Conservation (phyloP, 2,329 filamentous ascomycete genomes). For the Colletotrichum gloeosporioides region DNA sequence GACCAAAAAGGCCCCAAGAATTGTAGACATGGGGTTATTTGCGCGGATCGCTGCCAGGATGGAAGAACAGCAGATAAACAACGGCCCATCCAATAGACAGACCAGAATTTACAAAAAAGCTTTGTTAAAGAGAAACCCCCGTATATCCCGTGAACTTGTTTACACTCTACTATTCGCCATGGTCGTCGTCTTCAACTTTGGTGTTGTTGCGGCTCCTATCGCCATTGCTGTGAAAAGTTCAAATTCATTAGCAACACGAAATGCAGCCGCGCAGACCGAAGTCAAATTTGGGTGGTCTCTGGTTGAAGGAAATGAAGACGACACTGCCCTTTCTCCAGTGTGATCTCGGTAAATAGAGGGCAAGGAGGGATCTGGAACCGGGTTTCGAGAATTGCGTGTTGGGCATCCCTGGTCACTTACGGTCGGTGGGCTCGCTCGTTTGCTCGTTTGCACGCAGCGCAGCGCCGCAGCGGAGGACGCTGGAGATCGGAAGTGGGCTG, state of each 20-base stretch:
- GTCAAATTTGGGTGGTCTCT: neutral
- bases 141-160: neutral
- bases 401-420: neutral
- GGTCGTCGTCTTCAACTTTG: neutral
- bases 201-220: neutral
- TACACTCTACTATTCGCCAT: neutral
- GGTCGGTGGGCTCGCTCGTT: neutral
- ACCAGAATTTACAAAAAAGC: neutral
- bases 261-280: neutral
- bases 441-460: neutral
- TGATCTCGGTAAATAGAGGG: neutral
- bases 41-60: slow-evolving; percentile 2
- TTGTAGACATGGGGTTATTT: neutral
- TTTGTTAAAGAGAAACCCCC: neutral
- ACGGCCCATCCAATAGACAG: neutral
- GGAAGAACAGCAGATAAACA: neutral
- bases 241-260: neutral
- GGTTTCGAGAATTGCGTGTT: neutral
- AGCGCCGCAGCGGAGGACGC: neutral
- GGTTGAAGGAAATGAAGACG: neutral
- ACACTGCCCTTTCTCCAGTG: neutral
- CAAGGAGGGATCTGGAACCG: neutral
- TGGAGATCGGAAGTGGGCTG: neutral
- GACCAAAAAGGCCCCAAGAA: neutral
- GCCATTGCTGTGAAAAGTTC: neutral